Percentiles rank a stretch among this genome's conserved stretches.
Conservation (phyloP, 2,329 filamentous ascomycete species). For the Pseudogymnoascus sp. region DNA sequence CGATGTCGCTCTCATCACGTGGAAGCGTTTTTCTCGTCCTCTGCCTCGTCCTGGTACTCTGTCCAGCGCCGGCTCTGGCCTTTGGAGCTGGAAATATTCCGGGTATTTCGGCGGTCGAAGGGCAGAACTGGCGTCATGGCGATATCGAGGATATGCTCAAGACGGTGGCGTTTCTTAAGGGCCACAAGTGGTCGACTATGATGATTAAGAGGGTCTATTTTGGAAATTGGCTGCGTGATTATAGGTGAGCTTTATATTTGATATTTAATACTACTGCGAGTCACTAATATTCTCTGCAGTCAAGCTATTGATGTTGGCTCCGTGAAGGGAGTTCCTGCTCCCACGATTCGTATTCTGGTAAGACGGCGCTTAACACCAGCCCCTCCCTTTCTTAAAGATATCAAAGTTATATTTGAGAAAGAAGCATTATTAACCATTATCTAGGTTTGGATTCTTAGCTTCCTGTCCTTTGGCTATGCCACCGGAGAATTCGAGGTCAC, state of each 20-base stretch:
- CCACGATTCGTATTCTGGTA: conserved; percentile 67
- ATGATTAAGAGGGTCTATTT: conserved; percentile 74
- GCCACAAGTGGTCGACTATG: conserved; percentile 78
- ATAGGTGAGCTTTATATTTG: conserved; percentile 28
- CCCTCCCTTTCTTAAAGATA: background rate
- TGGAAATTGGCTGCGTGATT: conserved; percentile 81
- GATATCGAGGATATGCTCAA: conserved; percentile 79
- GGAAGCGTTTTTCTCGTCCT: conserved; percentile 38
- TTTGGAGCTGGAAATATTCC: conserved; percentile 67
- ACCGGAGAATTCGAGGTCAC: conserved; percentile 81
- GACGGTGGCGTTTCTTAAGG: conserved; percentile 65
- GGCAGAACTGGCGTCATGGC: conserved; percentile 28
- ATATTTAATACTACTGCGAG: background rate
- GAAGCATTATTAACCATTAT: conserved; percentile 11
- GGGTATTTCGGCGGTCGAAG: conserved; percentile 49
- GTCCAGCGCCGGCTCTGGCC: conserved; percentile 48
- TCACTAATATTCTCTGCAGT: conserved; percentile 31
- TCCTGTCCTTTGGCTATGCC: conserved; percentile 76
- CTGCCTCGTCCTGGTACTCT: conserved; percentile 44
- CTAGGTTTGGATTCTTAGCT: conserved; percentile 69
- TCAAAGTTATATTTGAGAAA: background rate
- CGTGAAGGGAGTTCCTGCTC: conserved; percentile 67
- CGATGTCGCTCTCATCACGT: conserved; percentile 10
- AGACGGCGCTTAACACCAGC: conserved; percentile 10
- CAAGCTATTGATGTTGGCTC: conserved; percentile 76